These are phyloP conservation scores for Nannochloris sp. DNA, from an alignment of 139 green algal genomes.

Conservation along the genomic window DNA sequence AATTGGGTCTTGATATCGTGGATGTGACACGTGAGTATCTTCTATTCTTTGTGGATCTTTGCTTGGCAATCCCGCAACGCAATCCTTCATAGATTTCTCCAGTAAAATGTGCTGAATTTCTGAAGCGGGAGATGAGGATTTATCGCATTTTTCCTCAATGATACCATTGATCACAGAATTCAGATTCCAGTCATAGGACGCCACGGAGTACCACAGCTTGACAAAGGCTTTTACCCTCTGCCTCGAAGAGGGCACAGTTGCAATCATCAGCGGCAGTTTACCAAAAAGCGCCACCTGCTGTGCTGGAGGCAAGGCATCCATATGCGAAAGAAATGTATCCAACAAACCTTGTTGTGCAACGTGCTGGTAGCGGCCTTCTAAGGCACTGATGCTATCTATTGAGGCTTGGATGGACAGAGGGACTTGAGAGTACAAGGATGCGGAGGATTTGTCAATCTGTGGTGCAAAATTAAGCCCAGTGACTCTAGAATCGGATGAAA, in stretches of 20 bases:
- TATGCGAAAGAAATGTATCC: conserved; percentile 11
- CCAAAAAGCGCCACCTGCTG: conserved; percentile 24
- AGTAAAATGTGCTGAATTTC: not conserved
- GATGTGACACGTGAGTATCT: not conserved
- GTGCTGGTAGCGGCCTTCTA: not conserved
- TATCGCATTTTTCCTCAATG: not conserved
- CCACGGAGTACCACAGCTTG: conserved; percentile 16
- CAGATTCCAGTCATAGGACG: conserved; percentile 15
- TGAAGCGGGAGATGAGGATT: too few species aligned
- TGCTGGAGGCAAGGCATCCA: conserved; percentile 14
- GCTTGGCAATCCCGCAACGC: conserved; percentile 17
- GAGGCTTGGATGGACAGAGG: conserved; percentile 11
- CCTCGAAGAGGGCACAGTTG: conserved; percentile 13
- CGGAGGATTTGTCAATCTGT: conserved; percentile 21
- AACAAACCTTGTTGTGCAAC: conserved; percentile 9
- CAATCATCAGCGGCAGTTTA: conserved; percentile 19
- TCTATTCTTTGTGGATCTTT: conserved; percentile 5
- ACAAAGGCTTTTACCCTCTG: conserved; percentile 15
- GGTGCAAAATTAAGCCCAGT: conserved; percentile 11
- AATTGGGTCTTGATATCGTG: conserved; percentile 15
- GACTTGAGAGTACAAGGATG: conserved; percentile 15
- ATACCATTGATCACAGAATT: not conserved
- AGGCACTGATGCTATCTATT: conserved; percentile 6
- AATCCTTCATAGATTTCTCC: conserved; percentile 9
- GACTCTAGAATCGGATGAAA: conserved; percentile 16